Evolutionary conservation across 305 asterid genomes (phyloP).

Genomic region (Solanum hybrid): DNA sequence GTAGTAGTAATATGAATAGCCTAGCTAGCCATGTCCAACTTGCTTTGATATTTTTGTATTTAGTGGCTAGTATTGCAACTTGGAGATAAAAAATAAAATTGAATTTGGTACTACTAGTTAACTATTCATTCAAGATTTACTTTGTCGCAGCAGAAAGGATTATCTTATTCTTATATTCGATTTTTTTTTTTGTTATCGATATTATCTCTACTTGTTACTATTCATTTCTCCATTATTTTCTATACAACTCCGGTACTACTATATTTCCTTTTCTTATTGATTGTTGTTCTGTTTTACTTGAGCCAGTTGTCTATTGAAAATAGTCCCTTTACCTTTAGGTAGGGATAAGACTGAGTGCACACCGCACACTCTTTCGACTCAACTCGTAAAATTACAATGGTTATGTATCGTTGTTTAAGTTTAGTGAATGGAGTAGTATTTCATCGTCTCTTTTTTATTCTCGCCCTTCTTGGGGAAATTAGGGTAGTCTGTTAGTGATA

Average conservation of each 20-base stretch:
- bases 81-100: not conserved
- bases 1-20: not conserved
- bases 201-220: not conserved
- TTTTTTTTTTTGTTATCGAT: not conserved
- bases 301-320: not conserved
- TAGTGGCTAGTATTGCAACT: not conserved
- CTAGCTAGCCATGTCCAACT: not conserved
- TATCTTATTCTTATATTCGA: not conserved
- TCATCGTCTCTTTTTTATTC: not conserved
- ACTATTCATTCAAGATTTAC: not conserved
- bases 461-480: not conserved
- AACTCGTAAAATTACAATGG: not conserved
- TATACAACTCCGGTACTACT: not conserved
- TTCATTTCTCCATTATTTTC: not conserved
- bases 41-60: not conserved
- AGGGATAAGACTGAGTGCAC: not conserved
- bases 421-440: not conserved
- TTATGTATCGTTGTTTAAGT: not conserved
- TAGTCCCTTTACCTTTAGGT: not conserved
- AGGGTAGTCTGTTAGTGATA: not conserved
- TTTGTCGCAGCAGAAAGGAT: not conserved
- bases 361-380: accelerated
- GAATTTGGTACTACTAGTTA: not conserved
- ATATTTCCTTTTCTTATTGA: not conserved
- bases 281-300: not conserved